Conservation (phyloP, 352 stramenopile species). For the Globisporangium abappressorium region DNA sequence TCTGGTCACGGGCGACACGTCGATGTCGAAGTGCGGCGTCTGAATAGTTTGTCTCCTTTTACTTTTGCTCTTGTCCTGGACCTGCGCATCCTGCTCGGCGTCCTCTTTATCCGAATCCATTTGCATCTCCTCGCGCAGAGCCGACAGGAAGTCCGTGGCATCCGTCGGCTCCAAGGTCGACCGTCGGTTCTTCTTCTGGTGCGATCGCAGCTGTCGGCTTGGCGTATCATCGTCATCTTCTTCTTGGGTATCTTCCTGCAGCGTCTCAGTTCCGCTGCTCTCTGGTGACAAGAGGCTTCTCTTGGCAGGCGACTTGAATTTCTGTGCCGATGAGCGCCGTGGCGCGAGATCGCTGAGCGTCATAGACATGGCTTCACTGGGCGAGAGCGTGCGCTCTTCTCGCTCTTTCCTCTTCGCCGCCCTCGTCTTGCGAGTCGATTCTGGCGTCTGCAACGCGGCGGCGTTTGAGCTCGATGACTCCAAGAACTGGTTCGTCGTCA, state of each 20-base stretch:
- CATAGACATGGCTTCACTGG: slow-evolving; percentile 16
- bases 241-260: slow-evolving; percentile 16
- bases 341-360: slow-evolving; percentile 12
- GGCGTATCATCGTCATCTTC: slow-evolving; percentile 11
- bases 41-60: slow-evolving; percentile 10
- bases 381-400: slow-evolving; percentile 21
- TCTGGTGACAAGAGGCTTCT: slow-evolving; percentile 11
- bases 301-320: slow-evolving; percentile 11
- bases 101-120: slow-evolving; percentile 10
- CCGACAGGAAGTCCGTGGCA: slow-evolving; percentile 38
- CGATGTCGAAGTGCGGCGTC: slow-evolving; percentile 1
- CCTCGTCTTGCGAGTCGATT: slow-evolving; percentile 16
- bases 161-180: slow-evolving; percentile 56
- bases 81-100: not conserved
- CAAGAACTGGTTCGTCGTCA: slow-evolving; percentile 14
- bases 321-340: slow-evolving; percentile 8
- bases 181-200: slow-evolving; percentile 22
- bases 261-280: slow-evolving; percentile 9
- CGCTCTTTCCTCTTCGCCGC: slow-evolving; percentile 15
- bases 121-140: slow-evolving; percentile 24
- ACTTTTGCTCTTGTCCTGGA: slow-evolving; percentile 3
- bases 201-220: slow-evolving; percentile 7
- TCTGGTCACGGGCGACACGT: slow-evolving; percentile 25
- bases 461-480: not conserved
- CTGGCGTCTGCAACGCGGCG: slow-evolving; percentile 4